Conservation (phyloP, 352 stramenopile genomes). For the Globisporangium yorkense region DNA sequence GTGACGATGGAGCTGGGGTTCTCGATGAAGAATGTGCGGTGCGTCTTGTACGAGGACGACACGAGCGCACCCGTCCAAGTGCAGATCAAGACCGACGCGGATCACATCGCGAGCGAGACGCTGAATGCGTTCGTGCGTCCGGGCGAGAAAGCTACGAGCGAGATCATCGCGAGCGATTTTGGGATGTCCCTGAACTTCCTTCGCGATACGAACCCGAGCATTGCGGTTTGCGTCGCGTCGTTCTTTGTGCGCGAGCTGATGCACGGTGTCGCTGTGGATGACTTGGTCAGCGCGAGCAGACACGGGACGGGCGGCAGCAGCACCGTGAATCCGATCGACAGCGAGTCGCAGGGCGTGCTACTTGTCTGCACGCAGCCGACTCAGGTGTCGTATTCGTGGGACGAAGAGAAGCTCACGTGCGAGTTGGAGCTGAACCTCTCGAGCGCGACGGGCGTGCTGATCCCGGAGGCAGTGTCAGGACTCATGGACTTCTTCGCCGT, state of each 20-base stretch:
- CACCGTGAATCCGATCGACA: not conserved
- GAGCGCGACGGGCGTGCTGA: slow-evolving; percentile 43
- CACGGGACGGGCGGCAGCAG: not conserved
- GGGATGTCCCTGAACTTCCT: slow-evolving; percentile 13
- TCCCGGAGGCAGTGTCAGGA: slow-evolving; percentile 38
- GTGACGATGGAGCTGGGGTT: slow-evolving; percentile 64
- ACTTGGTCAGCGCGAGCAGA: not conserved
- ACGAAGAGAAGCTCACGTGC: slow-evolving; percentile 31
- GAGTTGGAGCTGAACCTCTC: slow-evolving; percentile 46
- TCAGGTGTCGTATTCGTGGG: slow-evolving; percentile 56
- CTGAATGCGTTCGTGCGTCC: slow-evolving; percentile 4
- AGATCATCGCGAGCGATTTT: slow-evolving; percentile 13
- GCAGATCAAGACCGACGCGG: not conserved
- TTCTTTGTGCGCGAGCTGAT: slow-evolving; percentile 11
- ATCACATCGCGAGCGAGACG: not conserved
- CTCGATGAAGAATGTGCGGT: slow-evolving; percentile 45
- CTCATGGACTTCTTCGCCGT: slow-evolving; percentile 55
- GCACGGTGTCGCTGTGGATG: not conserved
- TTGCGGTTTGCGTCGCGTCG: slow-evolving; percentile 12
- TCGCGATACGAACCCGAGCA: slow-evolving; percentile 7
- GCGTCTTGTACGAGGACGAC: slow-evolving; percentile 34
- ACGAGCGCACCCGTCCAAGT: not conserved
- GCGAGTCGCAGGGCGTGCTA: slow-evolving; percentile 18
- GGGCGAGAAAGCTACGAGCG: slow-evolving; percentile 5
- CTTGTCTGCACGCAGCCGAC: slow-evolving; percentile 35